These are phyloP conservation scores for Cladosporium cucumerinum DNA, from an alignment of 2,329 filamentous ascomycete genomes.

Conservation along the genomic window DNA sequence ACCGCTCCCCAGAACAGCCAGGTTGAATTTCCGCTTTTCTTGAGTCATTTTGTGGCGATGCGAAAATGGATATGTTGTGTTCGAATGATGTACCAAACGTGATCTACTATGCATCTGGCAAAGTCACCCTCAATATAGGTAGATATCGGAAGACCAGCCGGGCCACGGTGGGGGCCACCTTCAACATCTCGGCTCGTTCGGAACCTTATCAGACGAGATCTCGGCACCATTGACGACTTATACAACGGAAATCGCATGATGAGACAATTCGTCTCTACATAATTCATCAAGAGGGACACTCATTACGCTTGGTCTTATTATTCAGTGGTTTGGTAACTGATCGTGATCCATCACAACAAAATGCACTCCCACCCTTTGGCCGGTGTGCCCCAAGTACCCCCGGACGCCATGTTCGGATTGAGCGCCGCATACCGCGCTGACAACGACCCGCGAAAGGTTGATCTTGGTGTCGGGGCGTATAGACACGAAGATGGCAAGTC, in stretches of 20 bases:
- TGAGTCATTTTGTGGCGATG: background rate
- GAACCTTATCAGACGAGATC: background rate
- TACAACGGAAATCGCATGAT: background rate
- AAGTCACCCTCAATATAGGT: background rate
- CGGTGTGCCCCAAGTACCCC: slow-evolving; percentile 70
- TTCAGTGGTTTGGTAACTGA: background rate
- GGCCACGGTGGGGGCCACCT: background rate
- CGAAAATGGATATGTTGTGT: background rate
- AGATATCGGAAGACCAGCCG: background rate
- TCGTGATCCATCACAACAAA: background rate
- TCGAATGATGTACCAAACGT: background rate
- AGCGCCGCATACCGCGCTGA: slow-evolving; percentile 86
- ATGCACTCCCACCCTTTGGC: background rate
- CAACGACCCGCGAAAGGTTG: slow-evolving; percentile 72
- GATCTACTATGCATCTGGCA: background rate
- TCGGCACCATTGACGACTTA: background rate
- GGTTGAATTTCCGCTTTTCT: background rate
- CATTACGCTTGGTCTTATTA: background rate
- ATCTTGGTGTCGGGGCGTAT: slow-evolving; percentile 93
- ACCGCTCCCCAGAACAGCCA: slow-evolving; percentile 12
- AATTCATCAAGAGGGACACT: background rate
- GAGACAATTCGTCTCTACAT: background rate
- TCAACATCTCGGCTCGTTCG: background rate
- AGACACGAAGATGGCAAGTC: slow-evolving; percentile 93
- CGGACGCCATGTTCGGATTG: slow-evolving; percentile 89